Evolutionary conservation across 2,329 filamentous ascomycete species (phyloP).

Genomic region (Capronia coronata): DNA sequence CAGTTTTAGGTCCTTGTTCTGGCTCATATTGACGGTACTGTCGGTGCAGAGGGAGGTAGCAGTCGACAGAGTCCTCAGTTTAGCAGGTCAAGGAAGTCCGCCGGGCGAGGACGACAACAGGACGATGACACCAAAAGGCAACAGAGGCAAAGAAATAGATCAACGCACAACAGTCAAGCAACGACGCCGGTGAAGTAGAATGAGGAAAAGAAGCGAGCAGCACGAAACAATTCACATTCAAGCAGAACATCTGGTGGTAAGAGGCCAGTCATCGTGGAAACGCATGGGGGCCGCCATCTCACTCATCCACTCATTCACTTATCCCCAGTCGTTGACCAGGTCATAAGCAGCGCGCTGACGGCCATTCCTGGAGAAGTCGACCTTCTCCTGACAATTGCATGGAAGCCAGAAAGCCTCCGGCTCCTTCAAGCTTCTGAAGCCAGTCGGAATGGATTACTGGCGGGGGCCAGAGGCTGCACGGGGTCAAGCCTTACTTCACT

Average conservation of each 20-base stretch:
- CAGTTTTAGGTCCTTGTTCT: conserved; percentile 15
- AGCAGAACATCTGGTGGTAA: too few relatives aligned
- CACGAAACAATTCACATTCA: background rate
- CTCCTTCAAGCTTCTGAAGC: background rate
- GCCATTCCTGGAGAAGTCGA: conserved; percentile 1
- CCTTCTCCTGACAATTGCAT: background rate
- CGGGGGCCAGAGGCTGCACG: too few relatives aligned
- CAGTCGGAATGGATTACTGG: background rate
- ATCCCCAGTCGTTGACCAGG: background rate
- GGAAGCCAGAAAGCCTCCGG: background rate
- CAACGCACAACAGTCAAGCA: too few relatives aligned
- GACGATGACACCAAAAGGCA: background rate
- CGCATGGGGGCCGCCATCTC: too few relatives aligned
- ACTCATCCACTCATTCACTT: background rate
- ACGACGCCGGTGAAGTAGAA: too few relatives aligned
- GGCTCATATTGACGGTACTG: conserved; percentile 4
- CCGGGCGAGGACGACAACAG: background rate
- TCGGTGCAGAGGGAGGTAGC: background rate
- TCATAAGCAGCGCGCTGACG: background rate
- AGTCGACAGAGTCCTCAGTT: background rate
- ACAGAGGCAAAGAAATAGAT: background rate
- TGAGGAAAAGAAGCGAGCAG: background rate
- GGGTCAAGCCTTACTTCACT: too few relatives aligned
- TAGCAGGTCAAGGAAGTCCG: background rate
- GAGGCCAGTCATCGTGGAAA: too few relatives aligned